Conservation (phyloP, 2,329 filamentous ascomycete genomes). For the Pseudogymnoascus sp. region DNA sequence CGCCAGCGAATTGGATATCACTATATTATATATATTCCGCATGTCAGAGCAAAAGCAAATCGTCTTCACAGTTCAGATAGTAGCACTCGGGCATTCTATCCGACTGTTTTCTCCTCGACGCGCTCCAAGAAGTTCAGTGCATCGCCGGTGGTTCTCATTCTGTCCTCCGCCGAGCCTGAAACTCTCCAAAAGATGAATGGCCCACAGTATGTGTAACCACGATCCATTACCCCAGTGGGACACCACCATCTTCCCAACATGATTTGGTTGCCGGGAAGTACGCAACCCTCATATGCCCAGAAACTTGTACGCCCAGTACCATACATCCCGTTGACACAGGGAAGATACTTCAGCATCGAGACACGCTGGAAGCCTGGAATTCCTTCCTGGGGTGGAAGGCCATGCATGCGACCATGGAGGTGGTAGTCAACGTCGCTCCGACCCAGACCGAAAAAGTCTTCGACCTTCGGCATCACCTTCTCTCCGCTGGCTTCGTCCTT, state of each 20-base stretch:
- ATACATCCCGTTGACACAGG: constrained; percentile 14
- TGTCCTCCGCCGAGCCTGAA: background rate
- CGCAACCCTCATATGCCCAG: constrained; percentile 38
- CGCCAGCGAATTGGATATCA: constrained; percentile 1
- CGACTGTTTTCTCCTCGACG: background rate
- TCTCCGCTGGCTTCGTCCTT: background rate
- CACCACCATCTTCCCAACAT: constrained; percentile 43
- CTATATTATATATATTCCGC: background rate
- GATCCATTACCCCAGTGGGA: constrained; percentile 16
- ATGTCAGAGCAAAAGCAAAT: constrained; percentile 8
- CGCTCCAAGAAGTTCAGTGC: background rate
- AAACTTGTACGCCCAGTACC: constrained; percentile 23
- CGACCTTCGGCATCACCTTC: constrained; percentile 12
- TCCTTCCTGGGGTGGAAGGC: constrained; percentile 37
- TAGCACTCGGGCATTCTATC: background rate
- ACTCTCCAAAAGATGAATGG: constrained; percentile 32
- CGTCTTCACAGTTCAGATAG: background rate
- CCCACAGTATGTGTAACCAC: constrained; percentile 17
- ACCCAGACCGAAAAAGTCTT: constrained; percentile 28
- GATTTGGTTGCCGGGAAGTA: constrained; percentile 37
- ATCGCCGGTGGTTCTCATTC: background rate
- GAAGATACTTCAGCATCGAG: constrained; percentile 42
- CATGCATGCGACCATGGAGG: constrained; percentile 39
- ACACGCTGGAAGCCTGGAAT: constrained; percentile 46
- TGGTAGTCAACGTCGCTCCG: constrained; percentile 28